These are phyloP conservation scores for Pseudocercospora vitis DNA, from an alignment of 2,329 filamentous ascomycete genomes.

Conservation along the genomic window DNA sequence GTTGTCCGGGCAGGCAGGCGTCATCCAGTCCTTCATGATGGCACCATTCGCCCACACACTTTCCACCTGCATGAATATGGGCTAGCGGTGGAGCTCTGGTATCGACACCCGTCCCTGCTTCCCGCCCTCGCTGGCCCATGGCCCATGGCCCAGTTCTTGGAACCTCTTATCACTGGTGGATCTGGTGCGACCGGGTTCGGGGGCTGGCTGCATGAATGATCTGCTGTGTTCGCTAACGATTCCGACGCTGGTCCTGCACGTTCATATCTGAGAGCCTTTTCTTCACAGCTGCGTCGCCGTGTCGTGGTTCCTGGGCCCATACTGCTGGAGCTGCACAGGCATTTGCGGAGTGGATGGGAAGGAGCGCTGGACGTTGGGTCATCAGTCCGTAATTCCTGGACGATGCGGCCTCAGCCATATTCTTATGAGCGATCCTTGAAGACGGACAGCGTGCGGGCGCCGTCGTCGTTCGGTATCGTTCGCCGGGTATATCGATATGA, in stretches of 20 bases:
- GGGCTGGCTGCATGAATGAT: slow-evolving; percentile 21
- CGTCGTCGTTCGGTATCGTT: slow-evolving; percentile 10
- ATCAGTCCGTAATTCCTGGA: slow-evolving; percentile 5
- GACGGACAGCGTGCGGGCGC: slow-evolving; percentile 3
- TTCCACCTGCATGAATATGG: slow-evolving; percentile 5
- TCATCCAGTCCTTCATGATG: background rate
- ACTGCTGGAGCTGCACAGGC: background rate
- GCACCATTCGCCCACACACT: slow-evolving; percentile 9
- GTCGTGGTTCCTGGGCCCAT: background rate
- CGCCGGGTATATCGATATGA: slow-evolving; percentile 21
- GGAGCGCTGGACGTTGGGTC: slow-evolving; percentile 7
- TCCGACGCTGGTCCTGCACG: slow-evolving; percentile 25
- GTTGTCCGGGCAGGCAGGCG: background rate
- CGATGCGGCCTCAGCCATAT: slow-evolving; percentile 7
- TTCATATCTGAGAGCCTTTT: slow-evolving; percentile 10
- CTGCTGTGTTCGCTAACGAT: slow-evolving; percentile 27
- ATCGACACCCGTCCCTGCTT: background rate
- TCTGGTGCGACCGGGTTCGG: slow-evolving; percentile 17
- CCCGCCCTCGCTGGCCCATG: background rate
- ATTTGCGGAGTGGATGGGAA: background rate
- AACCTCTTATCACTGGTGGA: slow-evolving; percentile 6
- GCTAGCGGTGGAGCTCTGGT: background rate
- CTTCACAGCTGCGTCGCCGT: background rate
- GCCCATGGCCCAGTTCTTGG: slow-evolving; percentile 12
- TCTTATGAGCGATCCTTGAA: slow-evolving; percentile 9